Conservation (phyloP, 164 flowering plant species). For the Nymphaea thermarum region DNA sequence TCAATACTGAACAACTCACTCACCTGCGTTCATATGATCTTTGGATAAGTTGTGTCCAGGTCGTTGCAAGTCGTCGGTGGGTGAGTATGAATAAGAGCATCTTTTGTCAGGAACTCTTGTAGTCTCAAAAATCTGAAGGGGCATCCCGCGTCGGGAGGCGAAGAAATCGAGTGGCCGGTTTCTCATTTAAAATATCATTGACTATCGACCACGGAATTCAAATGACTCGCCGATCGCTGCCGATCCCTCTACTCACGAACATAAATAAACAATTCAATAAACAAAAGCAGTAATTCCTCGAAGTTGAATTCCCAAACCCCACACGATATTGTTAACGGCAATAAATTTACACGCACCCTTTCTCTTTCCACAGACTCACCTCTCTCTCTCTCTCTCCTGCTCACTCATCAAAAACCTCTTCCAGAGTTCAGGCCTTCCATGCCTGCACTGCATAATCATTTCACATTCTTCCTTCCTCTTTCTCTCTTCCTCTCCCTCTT, state of each 20-base stretch:
- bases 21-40: no score
- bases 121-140: no score
- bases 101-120: no score
- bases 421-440: no score
- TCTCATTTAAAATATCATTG: background rate
- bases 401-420: no score
- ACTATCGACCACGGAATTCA: background rate
- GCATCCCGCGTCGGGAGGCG: no score
- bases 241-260: background rate
- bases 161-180: no score
- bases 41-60: no score
- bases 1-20: no score
- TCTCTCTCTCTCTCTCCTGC: background rate
- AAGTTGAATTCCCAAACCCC: background rate
- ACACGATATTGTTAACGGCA: background rate
- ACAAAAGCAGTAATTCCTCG: background rate
- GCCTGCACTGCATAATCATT: background rate
- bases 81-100: no score
- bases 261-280: background rate
- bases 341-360: background rate
- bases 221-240: background rate
- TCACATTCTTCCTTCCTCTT: constrained; percentile 1
- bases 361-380: background rate
- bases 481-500: constrained; percentile 2
- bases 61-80: no score